Base-by-base conservation (phyloP, 805 yeast genomes). In the Teunomyces lycoperdinae region DNA sequence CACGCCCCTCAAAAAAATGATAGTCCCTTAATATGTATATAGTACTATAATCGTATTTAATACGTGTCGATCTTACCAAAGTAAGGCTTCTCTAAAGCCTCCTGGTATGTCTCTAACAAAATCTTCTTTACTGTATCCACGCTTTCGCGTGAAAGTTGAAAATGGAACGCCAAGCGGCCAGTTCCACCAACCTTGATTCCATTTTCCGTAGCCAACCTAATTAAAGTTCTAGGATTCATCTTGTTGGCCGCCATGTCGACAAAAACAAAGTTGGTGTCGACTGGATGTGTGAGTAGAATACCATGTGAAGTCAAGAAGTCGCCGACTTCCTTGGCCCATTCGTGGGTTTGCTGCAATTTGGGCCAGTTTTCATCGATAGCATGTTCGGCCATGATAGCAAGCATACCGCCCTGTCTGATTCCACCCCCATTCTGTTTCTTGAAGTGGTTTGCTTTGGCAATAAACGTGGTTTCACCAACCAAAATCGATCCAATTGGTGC, bases 121-220 rank as follows among this genome's bases (percentile, higher is more conserved):
- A 85, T 84, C 43, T 63, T 60, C 57, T 84, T 84, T 44, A 72
- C 48, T 3, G 51, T 55, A 34, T 61, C 67, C 14, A 69, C 52
- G 40, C 71, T 63, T 42, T 66, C 64, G 8, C 57, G 60, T 3
- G 67, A 56, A 9, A 60, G 57, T 53, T 71, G 76, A 52, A 58
- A 69, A 52, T 71, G 75, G 50, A 69, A 60, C 4, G 76, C 68
- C 2, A 72, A 49, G 55, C 67, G 58, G 41, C 41, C 41, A n/a
- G 55, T 61, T 43, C 50, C 55, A 36, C 53, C 49, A 16, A 46
- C 49, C 14, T 78, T 83, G 47, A 91, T 76, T 40, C 80, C 80
- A 59, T 81, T 71, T 56, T 85, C 79, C 39, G 71, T 63, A 50
- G 85, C 88, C 51, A 77, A 68, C 55, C 76, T 74, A 30, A 70